phyloP scores from a whole-genome alignment of 73 alveolate genomes.

The Loxodes magnus region DNA sequence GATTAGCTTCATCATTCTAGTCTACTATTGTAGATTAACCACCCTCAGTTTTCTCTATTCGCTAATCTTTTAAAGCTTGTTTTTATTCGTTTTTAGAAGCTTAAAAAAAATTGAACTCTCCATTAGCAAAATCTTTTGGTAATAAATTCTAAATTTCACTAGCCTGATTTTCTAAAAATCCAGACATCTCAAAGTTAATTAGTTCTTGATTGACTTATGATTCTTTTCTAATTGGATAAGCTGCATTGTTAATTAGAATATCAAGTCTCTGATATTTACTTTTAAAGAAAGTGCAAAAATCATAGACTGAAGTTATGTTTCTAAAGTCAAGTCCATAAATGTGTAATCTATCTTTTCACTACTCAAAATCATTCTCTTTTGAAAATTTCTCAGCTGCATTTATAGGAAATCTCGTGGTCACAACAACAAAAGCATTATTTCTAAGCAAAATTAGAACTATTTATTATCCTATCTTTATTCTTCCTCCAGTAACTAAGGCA shows the following conservation, averaged over 20 bases:
- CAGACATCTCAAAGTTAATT: slow-evolving; percentile 4
- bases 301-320: slow-evolving; percentile 21
- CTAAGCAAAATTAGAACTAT: slow-evolving; percentile 65
- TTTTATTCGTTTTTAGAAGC: too few relatives aligned
- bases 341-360: slow-evolving; percentile 42
- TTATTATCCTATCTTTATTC: slow-evolving; percentile 83
- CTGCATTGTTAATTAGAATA: slow-evolving; percentile 65
- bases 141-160: too few relatives aligned
- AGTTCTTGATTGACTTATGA: background rate
- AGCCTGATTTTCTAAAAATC: slow-evolving; percentile 1
- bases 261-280: slow-evolving; percentile 20
- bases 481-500: slow-evolving; percentile 93
- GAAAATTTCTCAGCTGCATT: slow-evolving; percentile 59
- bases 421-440: slow-evolving; percentile 67
- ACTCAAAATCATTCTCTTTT: slow-evolving; percentile 56
- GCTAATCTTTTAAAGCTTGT: too few relatives aligned
- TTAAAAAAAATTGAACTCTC: too few relatives aligned
- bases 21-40: too few relatives aligned
- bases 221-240: slow-evolving; percentile 52
- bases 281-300: slow-evolving; percentile 33
- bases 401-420: slow-evolving; percentile 86
- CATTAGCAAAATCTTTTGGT: too few relatives aligned
- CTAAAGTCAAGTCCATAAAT: slow-evolving; percentile 50
- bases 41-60: too few relatives aligned
- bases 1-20: too few relatives aligned